Percentiles rank a stretch among this genome's conserved stretches.
These are phyloP conservation scores for Plasmodiophora brassicae DNA, from an alignment of 208 protist species.

Conservation along the genomic window DNA sequence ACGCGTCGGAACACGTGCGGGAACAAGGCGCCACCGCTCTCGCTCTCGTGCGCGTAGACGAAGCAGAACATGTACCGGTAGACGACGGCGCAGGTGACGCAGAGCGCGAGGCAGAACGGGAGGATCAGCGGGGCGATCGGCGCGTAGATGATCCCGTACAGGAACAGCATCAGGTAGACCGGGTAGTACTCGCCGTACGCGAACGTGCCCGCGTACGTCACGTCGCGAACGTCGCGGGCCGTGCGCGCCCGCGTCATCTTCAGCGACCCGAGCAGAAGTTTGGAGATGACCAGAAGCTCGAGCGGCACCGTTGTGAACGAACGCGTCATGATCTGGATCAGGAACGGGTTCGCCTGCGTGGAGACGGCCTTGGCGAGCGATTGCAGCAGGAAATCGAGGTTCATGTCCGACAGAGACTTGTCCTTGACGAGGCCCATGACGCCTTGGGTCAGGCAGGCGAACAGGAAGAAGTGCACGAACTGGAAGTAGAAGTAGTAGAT, in stretches of 20 bases:
- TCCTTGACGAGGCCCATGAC: background rate
- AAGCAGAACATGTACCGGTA: slow-evolving; percentile 9
- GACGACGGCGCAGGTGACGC: background rate
- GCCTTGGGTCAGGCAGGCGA: background rate
- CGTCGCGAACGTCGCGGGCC: background rate
- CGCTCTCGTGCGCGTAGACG: background rate
- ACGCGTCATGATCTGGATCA: background rate
- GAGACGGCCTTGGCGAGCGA: background rate
- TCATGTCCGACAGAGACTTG: background rate
- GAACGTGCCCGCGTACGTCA: background rate
- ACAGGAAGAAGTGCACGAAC: background rate
- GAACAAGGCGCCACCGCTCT: background rate
- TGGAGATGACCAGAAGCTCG: background rate
- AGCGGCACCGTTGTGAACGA: background rate
- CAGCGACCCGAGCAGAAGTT: background rate
- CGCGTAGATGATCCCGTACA: background rate
- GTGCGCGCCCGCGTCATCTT: background rate
- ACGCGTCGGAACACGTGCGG: background rate
- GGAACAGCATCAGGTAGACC: background rate
- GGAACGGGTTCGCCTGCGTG: background rate
- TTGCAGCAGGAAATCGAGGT: background rate
- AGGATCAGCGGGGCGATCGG: slow-evolving; percentile 10
- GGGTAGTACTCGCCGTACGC: background rate
- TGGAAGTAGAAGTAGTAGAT: background rate
- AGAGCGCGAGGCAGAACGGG: background rate